phyloP scores from a whole-genome alignment of 768 basidiomycete species.

The Macrolepiota albuminosa region DNA sequence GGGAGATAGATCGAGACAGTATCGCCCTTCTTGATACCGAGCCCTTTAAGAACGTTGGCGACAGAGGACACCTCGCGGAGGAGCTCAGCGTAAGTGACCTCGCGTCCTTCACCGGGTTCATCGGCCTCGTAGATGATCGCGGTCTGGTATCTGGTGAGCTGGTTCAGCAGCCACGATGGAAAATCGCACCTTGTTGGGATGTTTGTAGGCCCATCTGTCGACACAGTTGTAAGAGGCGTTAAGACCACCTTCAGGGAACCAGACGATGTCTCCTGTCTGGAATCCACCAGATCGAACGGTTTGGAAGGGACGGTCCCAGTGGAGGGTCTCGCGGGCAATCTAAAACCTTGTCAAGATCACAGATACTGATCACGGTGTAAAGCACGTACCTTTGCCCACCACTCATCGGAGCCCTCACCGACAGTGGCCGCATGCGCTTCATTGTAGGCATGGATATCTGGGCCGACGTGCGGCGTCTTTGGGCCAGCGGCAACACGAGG shows the following conservation, averaged over 20 bases:
- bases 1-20: constrained; percentile 91
- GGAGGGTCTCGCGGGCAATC: constrained; percentile 69
- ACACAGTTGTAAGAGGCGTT: constrained; percentile 98
- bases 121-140: constrained; percentile 99
- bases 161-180: neutral
- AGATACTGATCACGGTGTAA: neutral
- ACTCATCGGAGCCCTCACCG: constrained; percentile 73
- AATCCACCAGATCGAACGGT: constrained; percentile 84
- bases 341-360: constrained; percentile 18
- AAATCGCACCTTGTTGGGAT: constrained; percentile 67
- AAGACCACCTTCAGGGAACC: constrained; percentile 94
- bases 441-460: constrained; percentile 71
- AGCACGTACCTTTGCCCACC: constrained; percentile 76
- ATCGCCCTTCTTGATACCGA: constrained; percentile 94
- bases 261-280: constrained; percentile 79
- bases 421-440: constrained; percentile 64
- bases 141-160: constrained; percentile 38
- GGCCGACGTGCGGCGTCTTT: constrained; percentile 76
- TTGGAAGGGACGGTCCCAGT: constrained; percentile 89
- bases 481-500: constrained; percentile 59
- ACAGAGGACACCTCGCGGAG: constrained; percentile 84
- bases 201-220: constrained; percentile 89
- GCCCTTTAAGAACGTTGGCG: constrained; percentile 86
- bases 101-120: constrained; percentile 76
- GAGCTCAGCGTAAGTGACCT: constrained; percentile 80